Conservation (phyloP, 352 stramenopile species). For the Phytophthora litchii region DNA sequence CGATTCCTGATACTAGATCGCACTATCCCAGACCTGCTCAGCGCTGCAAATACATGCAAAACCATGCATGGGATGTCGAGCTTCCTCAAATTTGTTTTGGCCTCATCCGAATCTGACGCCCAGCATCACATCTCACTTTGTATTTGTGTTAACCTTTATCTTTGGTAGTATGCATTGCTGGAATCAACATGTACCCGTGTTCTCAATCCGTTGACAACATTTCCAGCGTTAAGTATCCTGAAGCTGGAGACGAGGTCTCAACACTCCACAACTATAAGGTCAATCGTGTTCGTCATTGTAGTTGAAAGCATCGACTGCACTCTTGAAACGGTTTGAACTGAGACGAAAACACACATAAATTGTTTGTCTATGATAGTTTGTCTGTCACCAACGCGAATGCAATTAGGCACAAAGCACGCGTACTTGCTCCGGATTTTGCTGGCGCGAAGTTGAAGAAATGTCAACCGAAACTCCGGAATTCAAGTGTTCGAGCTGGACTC, state of each 20-base stretch:
- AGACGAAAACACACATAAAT: too few relatives aligned
- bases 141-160: too few relatives aligned
- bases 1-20: not conserved
- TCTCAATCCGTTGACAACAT: too few relatives aligned
- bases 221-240: too few relatives aligned
- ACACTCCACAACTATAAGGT: too few relatives aligned
- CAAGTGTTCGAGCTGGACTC: conserved; percentile 7
- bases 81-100: not conserved
- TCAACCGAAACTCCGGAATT: conserved; percentile 17
- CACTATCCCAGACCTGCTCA: conserved; percentile 16
- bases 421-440: conserved; percentile 4
- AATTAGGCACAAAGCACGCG: conserved; percentile 3
- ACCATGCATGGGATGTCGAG: conserved; percentile 11
- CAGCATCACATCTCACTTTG: not conserved
- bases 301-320: too few relatives aligned
- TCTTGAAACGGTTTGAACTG: too few relatives aligned
- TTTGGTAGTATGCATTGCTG: too few relatives aligned
- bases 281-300: too few relatives aligned
- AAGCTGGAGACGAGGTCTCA: too few relatives aligned
- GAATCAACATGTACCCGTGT: too few relatives aligned
- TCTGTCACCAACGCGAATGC: conserved; percentile 8
- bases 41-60: conserved; percentile 11
- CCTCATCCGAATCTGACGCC: not conserved
- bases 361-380: not conserved
- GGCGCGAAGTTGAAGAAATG: conserved; percentile 21